Evolutionary conservation across 495 filamentous ascomycete species (phyloP), one percentile per base, ranked within the genome.

Genomic region (Thozetella sp.): DNA sequence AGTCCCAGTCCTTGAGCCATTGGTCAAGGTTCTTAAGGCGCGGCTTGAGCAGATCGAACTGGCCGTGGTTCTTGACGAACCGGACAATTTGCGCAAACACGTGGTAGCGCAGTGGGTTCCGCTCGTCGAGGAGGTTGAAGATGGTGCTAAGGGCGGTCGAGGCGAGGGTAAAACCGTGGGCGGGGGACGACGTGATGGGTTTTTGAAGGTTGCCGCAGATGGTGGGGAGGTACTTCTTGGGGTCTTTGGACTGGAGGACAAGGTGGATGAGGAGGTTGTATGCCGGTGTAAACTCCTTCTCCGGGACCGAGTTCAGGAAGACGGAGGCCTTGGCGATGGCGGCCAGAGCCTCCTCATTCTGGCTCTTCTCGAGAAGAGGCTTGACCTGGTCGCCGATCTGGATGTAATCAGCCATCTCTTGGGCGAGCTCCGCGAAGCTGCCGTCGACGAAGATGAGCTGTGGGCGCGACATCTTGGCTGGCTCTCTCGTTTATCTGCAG

Each of bases 261-360:
- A 99, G 88, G 80, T 98, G 93, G 62, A 97, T 83, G 63, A 99
- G 88, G 62, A 97, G 90, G 79, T 98, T 97, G 80, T 97, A 97
- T 34, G 95, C 90, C 30, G 93, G 86, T 55, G 89, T 91, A 72
- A 98, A 94, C 76, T 98, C 94, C 81, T 93, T 96, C 81, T 99
- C 95, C 52, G 95, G 92, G 17, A 92, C 88, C 54, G 83, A 78
- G 71, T 93, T 94, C 64, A 99, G 77, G 15, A 76, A 82, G 22
- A 79, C 65, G 37, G 90, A 91, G 45, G 87, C 88, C 55, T 87
- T 83, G 51, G 97, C 90, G 54, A 97, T 83, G 80, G 90, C 91
- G 82, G 94, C 93, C 30, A 99, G 82, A 26, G 88, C 89, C 67
- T 93, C 93, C 73, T 97, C 92, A 67, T 88, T 86, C 76, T 93